Evolutionary conservation across 2,329 filamentous ascomycete genomes (phyloP).

Genomic region (Nothopassalora personata): DNA sequence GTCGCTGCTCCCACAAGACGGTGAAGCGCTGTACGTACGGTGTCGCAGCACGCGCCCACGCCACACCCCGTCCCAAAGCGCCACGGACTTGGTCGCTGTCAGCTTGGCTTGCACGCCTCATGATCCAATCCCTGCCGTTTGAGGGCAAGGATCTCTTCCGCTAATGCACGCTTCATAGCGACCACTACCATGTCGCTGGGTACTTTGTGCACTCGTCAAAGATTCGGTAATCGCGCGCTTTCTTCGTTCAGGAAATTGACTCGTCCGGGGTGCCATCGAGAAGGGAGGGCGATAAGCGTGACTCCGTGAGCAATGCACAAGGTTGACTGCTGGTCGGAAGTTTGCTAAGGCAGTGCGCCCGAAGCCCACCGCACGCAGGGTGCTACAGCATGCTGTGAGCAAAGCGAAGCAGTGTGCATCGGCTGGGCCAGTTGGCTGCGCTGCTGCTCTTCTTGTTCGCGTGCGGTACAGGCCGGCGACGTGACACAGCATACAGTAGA

Average conservation of each 20-base stretch:
- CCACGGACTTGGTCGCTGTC: not conserved
- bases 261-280: not conserved
- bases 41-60: not conserved
- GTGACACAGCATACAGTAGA: slow-evolving; percentile 10
- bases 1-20: not conserved
- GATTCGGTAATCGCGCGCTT: slow-evolving; percentile 1
- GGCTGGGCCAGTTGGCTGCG: not conserved
- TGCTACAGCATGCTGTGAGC: slow-evolving; percentile 3
- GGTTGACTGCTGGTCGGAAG: slow-evolving; percentile 11
- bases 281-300: not conserved
- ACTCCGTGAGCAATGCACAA: slow-evolving; percentile 1
- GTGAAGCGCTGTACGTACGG: not conserved
- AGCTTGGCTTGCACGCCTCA: slow-evolving; percentile 2
- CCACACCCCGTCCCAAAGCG: not conserved
- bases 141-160: not conserved
- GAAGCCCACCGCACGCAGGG: not conserved
- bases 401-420: slow-evolving; percentile 2
- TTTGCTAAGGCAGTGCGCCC: slow-evolving; percentile 13
- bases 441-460: slow-evolving; percentile 3
- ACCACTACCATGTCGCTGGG: not conserved
- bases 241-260: not conserved
- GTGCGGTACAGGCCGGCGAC: slow-evolving; percentile 9
- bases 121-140: not conserved
- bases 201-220: not conserved
- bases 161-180: not conserved